phyloP scores from a whole-genome alignment of 331 rosid species.

The Pyracantha coccinea region DNA sequence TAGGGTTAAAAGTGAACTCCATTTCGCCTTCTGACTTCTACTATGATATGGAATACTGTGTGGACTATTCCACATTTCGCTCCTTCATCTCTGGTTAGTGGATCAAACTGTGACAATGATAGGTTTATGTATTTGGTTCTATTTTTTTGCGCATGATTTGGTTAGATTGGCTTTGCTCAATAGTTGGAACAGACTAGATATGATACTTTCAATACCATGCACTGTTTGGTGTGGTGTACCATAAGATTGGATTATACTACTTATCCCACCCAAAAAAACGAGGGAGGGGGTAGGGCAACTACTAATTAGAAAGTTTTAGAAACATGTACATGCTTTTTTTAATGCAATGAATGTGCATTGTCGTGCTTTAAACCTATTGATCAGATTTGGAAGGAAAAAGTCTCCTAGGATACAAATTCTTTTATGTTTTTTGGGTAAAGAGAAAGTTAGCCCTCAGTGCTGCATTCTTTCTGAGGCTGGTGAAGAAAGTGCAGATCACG shows the following conservation, averaged over 20 bases:
- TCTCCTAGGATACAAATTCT: neutral
- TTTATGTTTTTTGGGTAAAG: neutral
- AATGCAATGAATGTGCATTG: neutral
- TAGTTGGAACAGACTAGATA: neutral
- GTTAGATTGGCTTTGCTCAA: neutral
- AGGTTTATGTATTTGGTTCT: neutral
- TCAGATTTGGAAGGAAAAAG: neutral
- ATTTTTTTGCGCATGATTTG: neutral
- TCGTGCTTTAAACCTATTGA: neutral
- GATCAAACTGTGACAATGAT: neutral
- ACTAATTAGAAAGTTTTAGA: neutral
- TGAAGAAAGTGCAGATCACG: neutral
- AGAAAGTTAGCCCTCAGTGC: neutral
- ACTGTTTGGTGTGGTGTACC: neutral
- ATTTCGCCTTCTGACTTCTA: slow-evolving; percentile 48
- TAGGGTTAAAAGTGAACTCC: slow-evolving; percentile 43
- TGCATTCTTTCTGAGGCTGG: neutral
- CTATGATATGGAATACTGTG: slow-evolving; percentile 90
- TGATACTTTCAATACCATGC: neutral
- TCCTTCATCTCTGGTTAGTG: slow-evolving; percentile 40
- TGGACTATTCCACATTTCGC: slow-evolving; percentile 84
- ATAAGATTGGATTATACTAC: neutral
- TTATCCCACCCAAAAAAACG: neutral
- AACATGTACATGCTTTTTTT: neutral
- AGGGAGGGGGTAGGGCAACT: no score